Evolutionary conservation across 352 stramenopile species (phyloP).

Genomic region (Phytophthora aleatoria): DNA sequence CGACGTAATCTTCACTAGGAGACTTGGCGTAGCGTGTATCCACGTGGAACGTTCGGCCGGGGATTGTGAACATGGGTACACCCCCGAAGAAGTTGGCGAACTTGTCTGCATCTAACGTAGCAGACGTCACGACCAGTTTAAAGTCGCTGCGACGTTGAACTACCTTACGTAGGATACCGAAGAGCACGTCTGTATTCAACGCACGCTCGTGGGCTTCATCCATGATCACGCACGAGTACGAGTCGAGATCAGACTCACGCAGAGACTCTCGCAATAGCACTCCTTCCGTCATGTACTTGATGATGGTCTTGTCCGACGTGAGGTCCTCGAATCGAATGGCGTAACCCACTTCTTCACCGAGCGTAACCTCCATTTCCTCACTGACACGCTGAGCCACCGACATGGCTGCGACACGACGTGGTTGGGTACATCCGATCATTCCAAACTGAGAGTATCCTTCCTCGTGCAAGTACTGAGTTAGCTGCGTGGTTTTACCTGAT

Average conservation of each 20-base stretch:
- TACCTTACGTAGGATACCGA: slow-evolving; percentile 93
- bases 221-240: slow-evolving; percentile 92
- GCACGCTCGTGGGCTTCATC: slow-evolving; percentile 95
- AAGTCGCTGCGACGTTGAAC: slow-evolving; percentile 90
- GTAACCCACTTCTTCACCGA: slow-evolving; percentile 92
- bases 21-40: slow-evolving; percentile 92
- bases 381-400: slow-evolving; percentile 98
- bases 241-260: slow-evolving; percentile 85
- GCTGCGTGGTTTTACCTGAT: slow-evolving; percentile 97
- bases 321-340: slow-evolving; percentile 96
- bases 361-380: slow-evolving; percentile 95
- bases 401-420: slow-evolving; percentile 98
- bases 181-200: slow-evolving; percentile 95
- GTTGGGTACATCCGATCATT: slow-evolving; percentile 97
- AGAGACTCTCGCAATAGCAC: slow-evolving; percentile 94
- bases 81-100: slow-evolving; percentile 98
- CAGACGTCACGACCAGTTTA: slow-evolving; percentile 93
- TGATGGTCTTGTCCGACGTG: slow-evolving; percentile 94
- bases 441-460: slow-evolving; percentile 90
- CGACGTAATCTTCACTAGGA: slow-evolving; percentile 97
- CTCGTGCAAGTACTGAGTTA: slow-evolving; percentile 96
- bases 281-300: slow-evolving; percentile 98
- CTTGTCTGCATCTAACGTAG: slow-evolving; percentile 97
- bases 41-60: slow-evolving; percentile 86
- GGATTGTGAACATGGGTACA: slow-evolving; percentile 98